Evolutionary conservation across 352 stramenopile genomes (phyloP).

Genomic region (Pythium pectinolyticum): DNA sequence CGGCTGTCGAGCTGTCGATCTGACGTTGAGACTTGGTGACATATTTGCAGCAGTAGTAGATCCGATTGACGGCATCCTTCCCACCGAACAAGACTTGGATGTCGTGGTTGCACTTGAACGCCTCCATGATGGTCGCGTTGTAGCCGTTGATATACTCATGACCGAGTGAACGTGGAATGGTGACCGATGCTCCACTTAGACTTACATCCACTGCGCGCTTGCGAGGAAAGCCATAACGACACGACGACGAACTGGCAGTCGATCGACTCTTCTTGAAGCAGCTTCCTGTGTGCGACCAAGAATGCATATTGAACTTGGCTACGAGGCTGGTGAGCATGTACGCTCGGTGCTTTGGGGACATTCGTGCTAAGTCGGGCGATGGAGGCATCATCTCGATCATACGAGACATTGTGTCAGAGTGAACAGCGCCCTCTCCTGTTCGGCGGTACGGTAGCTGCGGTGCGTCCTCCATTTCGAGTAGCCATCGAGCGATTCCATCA

Average conservation of each 20-base stretch:
- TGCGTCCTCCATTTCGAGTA: not conserved
- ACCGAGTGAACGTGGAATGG: not conserved
- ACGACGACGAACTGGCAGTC: not conserved
- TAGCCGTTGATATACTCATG: slow-evolving; percentile 20
- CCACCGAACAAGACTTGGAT: slow-evolving; percentile 11
- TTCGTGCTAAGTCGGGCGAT: not conserved
- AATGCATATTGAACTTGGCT: slow-evolving; percentile 10
- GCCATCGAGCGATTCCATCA: not conserved
- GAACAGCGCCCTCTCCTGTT: not conserved
- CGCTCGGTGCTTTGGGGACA: not conserved
- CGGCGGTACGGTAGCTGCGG: not conserved
- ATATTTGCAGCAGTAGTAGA: slow-evolving; percentile 22
- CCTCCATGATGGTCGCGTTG: slow-evolving; percentile 11
- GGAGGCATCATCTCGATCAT: slow-evolving; percentile 18
- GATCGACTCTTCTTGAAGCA: slow-evolving; percentile 12
- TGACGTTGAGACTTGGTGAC: slow-evolving; percentile 16
- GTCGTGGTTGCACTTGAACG: slow-evolving; percentile 26
- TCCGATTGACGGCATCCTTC: slow-evolving; percentile 13
- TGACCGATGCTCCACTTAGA: not conserved
- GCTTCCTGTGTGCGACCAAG: slow-evolving; percentile 14
- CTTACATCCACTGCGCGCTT: not conserved
- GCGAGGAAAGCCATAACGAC: slow-evolving; percentile 11
- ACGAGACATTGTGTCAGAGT: slow-evolving; percentile 6
- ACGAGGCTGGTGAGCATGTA: slow-evolving; percentile 17
- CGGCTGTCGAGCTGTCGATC: slow-evolving; percentile 1